These are phyloP conservation scores for Coemansia sp. DNA, from an alignment of 192 early-diverging fungal genomes.

Conservation along the genomic window DNA sequence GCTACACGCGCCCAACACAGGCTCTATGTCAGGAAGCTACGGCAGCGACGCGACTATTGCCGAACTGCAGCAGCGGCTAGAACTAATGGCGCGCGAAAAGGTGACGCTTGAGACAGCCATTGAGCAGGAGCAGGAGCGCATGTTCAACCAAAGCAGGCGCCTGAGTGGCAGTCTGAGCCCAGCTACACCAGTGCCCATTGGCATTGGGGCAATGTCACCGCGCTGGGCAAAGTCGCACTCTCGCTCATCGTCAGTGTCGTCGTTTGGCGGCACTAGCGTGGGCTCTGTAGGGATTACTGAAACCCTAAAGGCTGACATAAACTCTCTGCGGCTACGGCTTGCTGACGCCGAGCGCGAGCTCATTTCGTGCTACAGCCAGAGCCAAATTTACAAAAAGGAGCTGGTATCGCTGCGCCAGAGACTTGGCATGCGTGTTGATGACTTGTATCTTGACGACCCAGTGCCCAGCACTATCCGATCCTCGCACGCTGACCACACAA, in stretches of 20 bases:
- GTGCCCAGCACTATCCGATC: conserved; percentile 41
- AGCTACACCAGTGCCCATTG: conserved; percentile 17
- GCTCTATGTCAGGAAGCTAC: conserved; percentile 2
- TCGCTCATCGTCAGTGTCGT: conserved; percentile 52
- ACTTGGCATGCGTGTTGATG: conserved; percentile 53
- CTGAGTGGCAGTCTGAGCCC: conserved; percentile 79
- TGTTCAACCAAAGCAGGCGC: conserved; percentile 71
- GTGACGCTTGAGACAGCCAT: conserved; percentile 84
- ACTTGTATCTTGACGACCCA: conserved; percentile 53
- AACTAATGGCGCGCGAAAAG: conserved; percentile 83
- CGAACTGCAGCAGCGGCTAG: conserved; percentile 67
- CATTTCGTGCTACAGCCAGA: conserved; percentile 52
- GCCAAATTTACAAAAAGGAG: conserved; percentile 58
- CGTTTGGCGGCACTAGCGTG: conserved; percentile 45
- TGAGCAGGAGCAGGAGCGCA: conserved; percentile 90
- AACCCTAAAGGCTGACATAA: conserved; percentile 54
- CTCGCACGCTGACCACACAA: conserved; percentile 11
- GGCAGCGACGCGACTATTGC: conserved; percentile 35
- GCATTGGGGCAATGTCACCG: conserved; percentile 41
- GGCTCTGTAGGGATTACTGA: conserved; percentile 49
- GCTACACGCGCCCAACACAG: background rate
- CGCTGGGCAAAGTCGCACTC: conserved; percentile 46
- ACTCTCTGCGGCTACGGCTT: conserved; percentile 51
- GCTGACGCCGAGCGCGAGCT: conserved; percentile 54
- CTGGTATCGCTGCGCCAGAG: conserved; percentile 51